A percentile compares a stretch with the other conserved stretches of the same genome.
Conservation (phyloP, 2,329 filamentous ascomycete species). For the Fusarium tuaranense region DNA sequence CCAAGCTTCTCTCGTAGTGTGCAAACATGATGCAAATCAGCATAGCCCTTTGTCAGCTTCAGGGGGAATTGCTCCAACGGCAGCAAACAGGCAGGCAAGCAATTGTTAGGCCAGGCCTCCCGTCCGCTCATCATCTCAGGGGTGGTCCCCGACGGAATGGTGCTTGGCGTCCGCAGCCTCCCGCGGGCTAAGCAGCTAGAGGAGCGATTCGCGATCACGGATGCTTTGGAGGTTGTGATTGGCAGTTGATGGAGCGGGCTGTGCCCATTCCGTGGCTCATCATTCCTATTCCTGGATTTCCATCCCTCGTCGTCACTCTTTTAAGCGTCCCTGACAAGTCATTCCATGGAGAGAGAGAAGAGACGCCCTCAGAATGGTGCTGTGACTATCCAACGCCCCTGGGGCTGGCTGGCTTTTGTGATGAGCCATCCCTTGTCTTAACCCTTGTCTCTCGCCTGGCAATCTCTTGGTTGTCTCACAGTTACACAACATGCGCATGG, state of each 20-base stretch:
- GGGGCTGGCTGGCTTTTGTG: not conserved
- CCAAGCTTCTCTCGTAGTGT: not conserved
- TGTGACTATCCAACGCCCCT: not conserved
- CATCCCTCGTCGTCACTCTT: not conserved
- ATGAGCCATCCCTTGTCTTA: not conserved
- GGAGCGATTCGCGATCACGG: slow-evolving; percentile 1
- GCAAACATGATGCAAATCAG: not conserved
- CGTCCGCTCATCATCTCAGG: not conserved
- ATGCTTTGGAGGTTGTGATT: not conserved
- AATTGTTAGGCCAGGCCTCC: not conserved
- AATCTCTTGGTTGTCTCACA: slow-evolving; percentile 1
- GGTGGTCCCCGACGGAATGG: slow-evolving; percentile 18
- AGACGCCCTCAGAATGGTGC: not conserved
- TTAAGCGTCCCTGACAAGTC: slow-evolving; percentile 5
- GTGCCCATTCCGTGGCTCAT: slow-evolving; percentile 6
- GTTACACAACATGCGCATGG: slow-evolving; percentile 1
- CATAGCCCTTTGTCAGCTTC: not conserved
- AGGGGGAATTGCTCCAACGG: not conserved
- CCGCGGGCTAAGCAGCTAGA: slow-evolving; percentile 14
- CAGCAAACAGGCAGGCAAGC: not conserved
- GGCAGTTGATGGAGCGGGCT: not conserved
- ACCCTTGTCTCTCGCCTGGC: not conserved
- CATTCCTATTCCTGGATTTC: slow-evolving; percentile 6
- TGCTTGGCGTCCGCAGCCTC: slow-evolving; percentile 34
- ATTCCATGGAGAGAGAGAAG: not conserved